Conservation (phyloP, 2,329 filamentous ascomycete species). For the Scedosporium dehoogii region DNA sequence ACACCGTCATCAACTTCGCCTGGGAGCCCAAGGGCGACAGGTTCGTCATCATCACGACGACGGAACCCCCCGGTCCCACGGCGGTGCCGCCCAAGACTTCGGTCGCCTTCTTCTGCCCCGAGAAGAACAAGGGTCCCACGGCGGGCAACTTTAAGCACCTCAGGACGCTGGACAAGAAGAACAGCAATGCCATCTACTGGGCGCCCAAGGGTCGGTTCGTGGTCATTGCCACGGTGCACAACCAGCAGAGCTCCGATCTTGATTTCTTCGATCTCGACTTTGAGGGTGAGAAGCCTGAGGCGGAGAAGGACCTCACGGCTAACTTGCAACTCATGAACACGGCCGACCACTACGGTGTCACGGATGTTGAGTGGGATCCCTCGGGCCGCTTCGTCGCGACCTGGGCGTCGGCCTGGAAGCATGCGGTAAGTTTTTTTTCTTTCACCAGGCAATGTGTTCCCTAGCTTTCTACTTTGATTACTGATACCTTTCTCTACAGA, state of each 20-base stretch:
- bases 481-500: slow-evolving; percentile 39
- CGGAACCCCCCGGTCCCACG: slow-evolving; percentile 67
- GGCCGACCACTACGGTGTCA: slow-evolving; percentile 93
- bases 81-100: slow-evolving; percentile 88
- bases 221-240: slow-evolving; percentile 84
- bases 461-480: no score
- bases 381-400: slow-evolving; percentile 90
- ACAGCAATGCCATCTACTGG: slow-evolving; percentile 99
- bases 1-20: slow-evolving; percentile 98
- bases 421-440: slow-evolving; percentile 56
- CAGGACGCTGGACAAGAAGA: slow-evolving; percentile 95
- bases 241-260: slow-evolving; percentile 85
- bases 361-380: slow-evolving; percentile 96
- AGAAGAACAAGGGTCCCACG: slow-evolving; percentile 74
- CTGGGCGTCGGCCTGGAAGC: slow-evolving; percentile 92
- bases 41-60: slow-evolving; percentile 93
- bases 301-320: slow-evolving; percentile 85
- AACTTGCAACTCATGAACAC: slow-evolving; percentile 94
- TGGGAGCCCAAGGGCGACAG: slow-evolving; percentile 98
- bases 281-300: slow-evolving; percentile 89
- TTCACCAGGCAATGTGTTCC: no score
- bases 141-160: slow-evolving; percentile 95
- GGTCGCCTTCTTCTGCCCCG: slow-evolving; percentile 92
- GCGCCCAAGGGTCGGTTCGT: slow-evolving; percentile 92
- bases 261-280: slow-evolving; percentile 98